phyloP scores from a whole-genome alignment of 208 protist species.

The Leptomonas seymouri region DNA sequence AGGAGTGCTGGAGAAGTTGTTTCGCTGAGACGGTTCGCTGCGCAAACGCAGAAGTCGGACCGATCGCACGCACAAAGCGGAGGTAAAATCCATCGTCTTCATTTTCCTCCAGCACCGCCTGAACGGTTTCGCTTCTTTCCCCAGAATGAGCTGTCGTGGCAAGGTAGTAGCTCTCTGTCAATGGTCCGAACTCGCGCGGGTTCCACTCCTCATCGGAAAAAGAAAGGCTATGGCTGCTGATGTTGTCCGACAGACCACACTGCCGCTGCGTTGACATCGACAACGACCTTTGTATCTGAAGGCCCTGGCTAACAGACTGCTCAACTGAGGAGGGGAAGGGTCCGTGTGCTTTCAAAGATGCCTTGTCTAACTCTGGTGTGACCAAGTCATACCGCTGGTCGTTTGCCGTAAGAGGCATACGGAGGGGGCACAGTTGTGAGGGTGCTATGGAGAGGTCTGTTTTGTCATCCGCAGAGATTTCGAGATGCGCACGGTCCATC shows the following conservation, averaged over 20 bases:
- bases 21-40: background rate
- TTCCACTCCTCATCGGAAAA: slow-evolving; percentile 13
- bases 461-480: background rate
- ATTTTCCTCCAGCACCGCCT: background rate
- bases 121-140: background rate
- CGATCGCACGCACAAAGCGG: slow-evolving; percentile 3
- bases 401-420: background rate
- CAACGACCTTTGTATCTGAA: background rate
- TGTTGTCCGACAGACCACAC: slow-evolving; percentile 14
- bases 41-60: background rate
- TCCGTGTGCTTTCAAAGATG: background rate
- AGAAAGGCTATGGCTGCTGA: background rate
- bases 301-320: background rate
- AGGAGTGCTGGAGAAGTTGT: background rate
- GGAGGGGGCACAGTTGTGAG: background rate
- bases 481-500: background rate
- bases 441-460: background rate
- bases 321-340: background rate
- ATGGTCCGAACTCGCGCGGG: slow-evolving; percentile 12
- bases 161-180: slow-evolving; percentile 1
- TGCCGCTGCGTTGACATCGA: slow-evolving; percentile 13
- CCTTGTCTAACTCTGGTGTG: slow-evolving; percentile 7
- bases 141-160: background rate
- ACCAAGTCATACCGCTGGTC: background rate
- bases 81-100: slow-evolving; percentile 7